Evolutionary conservation across 2,329 filamentous ascomycete species (phyloP).

Genomic region (Trichoderma lentiforme): DNA sequence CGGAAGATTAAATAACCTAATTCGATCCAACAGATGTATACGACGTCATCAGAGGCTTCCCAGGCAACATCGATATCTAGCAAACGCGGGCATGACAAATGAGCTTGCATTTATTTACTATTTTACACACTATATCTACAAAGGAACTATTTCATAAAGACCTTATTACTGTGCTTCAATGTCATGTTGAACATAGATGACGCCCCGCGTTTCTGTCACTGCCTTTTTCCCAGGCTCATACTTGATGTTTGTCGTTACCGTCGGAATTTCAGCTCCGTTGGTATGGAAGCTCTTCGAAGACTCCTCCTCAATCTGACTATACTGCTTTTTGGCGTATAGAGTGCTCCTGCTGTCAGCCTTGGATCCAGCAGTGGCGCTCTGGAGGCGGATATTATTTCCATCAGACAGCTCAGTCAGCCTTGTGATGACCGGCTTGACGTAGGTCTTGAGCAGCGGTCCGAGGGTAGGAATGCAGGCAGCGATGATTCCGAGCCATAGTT

Average conservation of each 20-base stretch:
- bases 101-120: background rate
- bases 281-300: background rate
- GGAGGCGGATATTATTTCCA: background rate
- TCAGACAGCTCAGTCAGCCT: slow-evolving; percentile 12
- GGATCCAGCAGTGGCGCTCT: background rate
- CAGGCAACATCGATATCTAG: background rate
- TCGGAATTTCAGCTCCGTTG: background rate
- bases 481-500: slow-evolving; percentile 41
- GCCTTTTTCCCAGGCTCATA: background rate
- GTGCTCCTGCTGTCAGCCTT: background rate
- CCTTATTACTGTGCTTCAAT: background rate
- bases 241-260: background rate
- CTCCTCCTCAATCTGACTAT: background rate
- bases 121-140: background rate
- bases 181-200: background rate
- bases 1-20: background rate
- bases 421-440: slow-evolving; percentile 23
- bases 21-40: background rate
- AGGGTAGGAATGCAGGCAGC: slow-evolving; percentile 42
- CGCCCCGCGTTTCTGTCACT: background rate
- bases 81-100: background rate
- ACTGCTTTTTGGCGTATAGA: background rate
- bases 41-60: background rate
- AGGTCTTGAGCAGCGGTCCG: slow-evolving; percentile 36
- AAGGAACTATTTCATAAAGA: background rate